phyloP scores from a whole-genome alignment of 768 basidiomycete species.

The Artomyces pyxidatus region DNA sequence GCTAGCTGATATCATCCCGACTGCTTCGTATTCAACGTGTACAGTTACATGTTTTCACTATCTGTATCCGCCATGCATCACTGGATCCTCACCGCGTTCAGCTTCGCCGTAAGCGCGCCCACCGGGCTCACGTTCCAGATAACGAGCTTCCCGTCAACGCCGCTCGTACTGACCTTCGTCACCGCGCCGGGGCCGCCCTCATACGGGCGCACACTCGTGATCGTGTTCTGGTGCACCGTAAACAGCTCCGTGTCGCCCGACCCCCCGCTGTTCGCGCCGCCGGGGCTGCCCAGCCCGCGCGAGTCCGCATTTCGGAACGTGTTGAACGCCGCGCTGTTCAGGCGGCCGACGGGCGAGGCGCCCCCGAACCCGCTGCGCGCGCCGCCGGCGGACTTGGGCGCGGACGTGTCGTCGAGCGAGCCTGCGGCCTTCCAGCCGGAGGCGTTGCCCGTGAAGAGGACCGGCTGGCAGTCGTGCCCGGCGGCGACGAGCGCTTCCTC shows the following conservation, averaged over 20 bases:
- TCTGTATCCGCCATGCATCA: conserved; percentile 16
- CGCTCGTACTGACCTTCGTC: conserved; percentile 77
- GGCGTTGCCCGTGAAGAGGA: conserved; percentile 71
- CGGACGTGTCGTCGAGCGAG: conserved; percentile 77
- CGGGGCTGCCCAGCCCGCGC: conserved; percentile 40
- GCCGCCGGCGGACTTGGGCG: conserved; percentile 35
- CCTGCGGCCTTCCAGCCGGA: conserved; percentile 74
- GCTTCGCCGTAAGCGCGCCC: conserved; percentile 37
- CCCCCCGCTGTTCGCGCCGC: conserved; percentile 25
- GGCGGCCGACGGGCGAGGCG: conserved; percentile 42
- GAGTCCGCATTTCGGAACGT: conserved; percentile 89
- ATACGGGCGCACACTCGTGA: conserved; percentile 83
- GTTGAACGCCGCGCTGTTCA: conserved; percentile 91
- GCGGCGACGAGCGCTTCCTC: conserved; percentile 83
- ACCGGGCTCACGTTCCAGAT: conserved; percentile 78
- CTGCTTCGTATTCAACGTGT: background rate
- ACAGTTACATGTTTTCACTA: conserved; percentile 1
- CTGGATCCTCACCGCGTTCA: conserved; percentile 31
- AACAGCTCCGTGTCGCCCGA: conserved; percentile 63
- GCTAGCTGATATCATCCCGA: conserved; percentile 1
- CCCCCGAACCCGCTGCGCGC: conserved; percentile 39
- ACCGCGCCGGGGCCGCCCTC: conserved; percentile 52
- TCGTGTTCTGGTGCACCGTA: conserved; percentile 97
- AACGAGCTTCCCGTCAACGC: conserved; percentile 89
- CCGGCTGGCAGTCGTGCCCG: conserved; percentile 95